Evolutionary conservation across 2,329 filamentous ascomycete species (phyloP).

Genomic region (Colletotrichum spinosum): DNA sequence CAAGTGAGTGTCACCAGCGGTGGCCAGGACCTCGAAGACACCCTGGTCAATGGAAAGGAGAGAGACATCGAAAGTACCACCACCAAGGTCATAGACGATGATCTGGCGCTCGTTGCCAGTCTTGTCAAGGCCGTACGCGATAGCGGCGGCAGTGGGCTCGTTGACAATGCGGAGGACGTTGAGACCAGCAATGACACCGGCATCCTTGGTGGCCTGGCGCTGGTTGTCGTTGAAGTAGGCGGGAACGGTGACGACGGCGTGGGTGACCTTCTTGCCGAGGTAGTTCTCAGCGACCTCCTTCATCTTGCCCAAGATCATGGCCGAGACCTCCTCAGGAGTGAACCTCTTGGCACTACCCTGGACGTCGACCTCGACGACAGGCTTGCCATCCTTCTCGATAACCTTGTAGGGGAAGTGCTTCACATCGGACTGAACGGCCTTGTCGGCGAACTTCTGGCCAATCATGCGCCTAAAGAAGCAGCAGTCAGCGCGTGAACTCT

Average conservation of each 20-base stretch:
- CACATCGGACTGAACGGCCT: slow-evolving; percentile 90
- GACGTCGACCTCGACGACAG: slow-evolving; percentile 81
- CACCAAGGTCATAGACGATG: slow-evolving; percentile 93
- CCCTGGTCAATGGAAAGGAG: slow-evolving; percentile 92
- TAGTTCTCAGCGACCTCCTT: slow-evolving; percentile 85
- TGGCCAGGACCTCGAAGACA: slow-evolving; percentile 94
- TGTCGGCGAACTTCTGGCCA: slow-evolving; percentile 84
- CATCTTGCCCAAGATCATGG: slow-evolving; percentile 88
- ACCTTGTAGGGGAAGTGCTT: slow-evolving; percentile 99
- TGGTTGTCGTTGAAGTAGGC: slow-evolving; percentile 99
- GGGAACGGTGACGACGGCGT: slow-evolving; percentile 93
- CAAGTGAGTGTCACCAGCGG: slow-evolving; percentile 95
- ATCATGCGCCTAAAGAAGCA: slow-evolving; percentile 75
- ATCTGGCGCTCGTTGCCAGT: slow-evolving; percentile 86
- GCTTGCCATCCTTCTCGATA: slow-evolving; percentile 89
- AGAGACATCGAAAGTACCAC: slow-evolving; percentile 95
- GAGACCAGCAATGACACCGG: slow-evolving; percentile 89
- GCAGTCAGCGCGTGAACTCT: slow-evolving; percentile 37
- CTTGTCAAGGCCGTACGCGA: slow-evolving; percentile 95
- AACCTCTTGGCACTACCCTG: slow-evolving; percentile 75
- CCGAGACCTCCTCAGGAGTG: slow-evolving; percentile 83
- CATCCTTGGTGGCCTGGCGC: slow-evolving; percentile 96
- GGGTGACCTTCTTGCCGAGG: slow-evolving; percentile 84
- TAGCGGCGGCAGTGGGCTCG: slow-evolving; percentile 94
- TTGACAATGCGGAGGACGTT: slow-evolving; percentile 97